These are phyloP conservation scores for Epichloe elymi DNA, from an alignment of 2,329 filamentous ascomycete species.

Conservation along the genomic window DNA sequence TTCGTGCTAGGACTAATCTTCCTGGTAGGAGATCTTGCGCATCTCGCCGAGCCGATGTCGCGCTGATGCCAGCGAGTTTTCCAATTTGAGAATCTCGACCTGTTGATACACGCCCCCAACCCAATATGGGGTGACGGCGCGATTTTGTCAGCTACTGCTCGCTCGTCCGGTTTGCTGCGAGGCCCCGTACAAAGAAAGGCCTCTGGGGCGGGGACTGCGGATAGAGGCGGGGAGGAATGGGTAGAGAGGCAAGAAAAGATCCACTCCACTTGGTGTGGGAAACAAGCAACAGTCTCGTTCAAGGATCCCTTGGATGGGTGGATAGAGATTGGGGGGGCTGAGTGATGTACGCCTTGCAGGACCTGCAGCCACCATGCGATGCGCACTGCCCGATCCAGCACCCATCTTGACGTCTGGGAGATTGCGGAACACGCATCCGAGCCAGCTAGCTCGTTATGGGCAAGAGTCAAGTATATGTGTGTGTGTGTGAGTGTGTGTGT, in stretches of 20 bases:
- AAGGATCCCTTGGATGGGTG: neutral
- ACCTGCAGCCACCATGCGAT: conserved; percentile 1
- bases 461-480: neutral
- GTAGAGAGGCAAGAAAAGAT: neutral
- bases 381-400: neutral
- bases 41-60: conserved; percentile 84
- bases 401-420: neutral
- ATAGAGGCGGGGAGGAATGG: neutral
- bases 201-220: neutral
- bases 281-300: neutral
- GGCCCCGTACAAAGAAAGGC: neutral
- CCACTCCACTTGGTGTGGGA: neutral
- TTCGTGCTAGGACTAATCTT: conserved; percentile 41
- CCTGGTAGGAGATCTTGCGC: conserved; percentile 91
- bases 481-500: neutral
- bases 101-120: conserved; percentile 22
- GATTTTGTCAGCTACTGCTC: conserved; percentile 5
- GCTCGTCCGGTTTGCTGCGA: neutral
- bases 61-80: conserved; percentile 71
- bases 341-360: neutral
- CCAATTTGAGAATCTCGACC: conserved; percentile 94
- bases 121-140: neutral
- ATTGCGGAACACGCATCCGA: neutral
- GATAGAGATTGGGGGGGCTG: neutral
- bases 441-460: neutral